phyloP scores from a whole-genome alignment of 2,329 filamentous ascomycete genomes.

The Drechslerella dactyloides region DNA sequence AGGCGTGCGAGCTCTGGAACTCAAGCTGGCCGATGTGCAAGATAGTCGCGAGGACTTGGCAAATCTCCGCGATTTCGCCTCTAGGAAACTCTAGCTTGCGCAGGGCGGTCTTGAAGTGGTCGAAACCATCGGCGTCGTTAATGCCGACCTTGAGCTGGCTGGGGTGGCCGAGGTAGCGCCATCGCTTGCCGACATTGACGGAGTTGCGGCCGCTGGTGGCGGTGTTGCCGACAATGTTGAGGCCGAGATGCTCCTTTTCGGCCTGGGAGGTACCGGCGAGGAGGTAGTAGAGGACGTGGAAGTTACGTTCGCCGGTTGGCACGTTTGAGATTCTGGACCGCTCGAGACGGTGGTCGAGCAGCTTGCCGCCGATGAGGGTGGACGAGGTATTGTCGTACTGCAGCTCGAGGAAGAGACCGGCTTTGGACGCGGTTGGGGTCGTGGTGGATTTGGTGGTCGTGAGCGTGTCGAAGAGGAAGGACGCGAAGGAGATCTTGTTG shows the following conservation, averaged over 20 bases:
- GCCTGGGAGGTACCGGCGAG: conserved; percentile 87
- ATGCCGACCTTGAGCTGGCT: conserved; percentile 97
- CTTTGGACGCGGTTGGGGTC: conserved; percentile 92
- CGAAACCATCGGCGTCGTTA: conserved; percentile 93
- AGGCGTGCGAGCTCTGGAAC: conserved; percentile 81
- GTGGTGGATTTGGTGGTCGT: conserved; percentile 97
- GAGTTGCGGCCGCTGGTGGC: conserved; percentile 64
- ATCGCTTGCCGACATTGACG: conserved; percentile 73
- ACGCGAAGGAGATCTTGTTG: conserved; percentile 87
- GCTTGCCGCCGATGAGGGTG: conserved; percentile 87
- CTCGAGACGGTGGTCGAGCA: conserved; percentile 91
- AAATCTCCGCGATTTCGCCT: conserved; percentile 93
- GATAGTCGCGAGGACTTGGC: conserved; percentile 89
- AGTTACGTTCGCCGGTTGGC: conserved; percentile 93
- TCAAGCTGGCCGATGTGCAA: conserved; percentile 98
- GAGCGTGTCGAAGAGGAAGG: conserved; percentile 93
- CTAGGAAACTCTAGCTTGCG: conserved; percentile 92
- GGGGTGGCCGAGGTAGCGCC: conserved; percentile 94
- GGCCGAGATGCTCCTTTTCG: conserved; percentile 83
- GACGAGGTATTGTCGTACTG: conserved; percentile 95
- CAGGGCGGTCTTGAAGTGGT: conserved; percentile 94
- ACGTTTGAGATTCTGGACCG: conserved; percentile 88
- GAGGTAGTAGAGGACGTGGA: conserved; percentile 94
- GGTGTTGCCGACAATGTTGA: conserved; percentile 66
- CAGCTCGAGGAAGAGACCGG: conserved; percentile 91